Conservation (phyloP, 176 grass and related monocot genomes). For the Themeda triandra region DNA sequence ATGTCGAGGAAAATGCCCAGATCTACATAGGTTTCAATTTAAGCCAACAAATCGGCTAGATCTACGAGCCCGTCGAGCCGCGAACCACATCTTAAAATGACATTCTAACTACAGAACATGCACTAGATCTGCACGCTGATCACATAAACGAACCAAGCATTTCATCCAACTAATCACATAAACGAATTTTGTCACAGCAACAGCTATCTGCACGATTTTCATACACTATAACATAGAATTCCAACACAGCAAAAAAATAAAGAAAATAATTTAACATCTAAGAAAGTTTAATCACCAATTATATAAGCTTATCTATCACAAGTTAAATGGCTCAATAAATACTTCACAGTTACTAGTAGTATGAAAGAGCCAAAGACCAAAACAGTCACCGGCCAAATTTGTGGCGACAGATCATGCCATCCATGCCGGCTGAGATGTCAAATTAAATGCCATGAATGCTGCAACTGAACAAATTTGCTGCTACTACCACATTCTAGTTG, state of each 20-base stretch:
- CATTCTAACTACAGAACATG: background rate
- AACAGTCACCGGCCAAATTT: background rate
- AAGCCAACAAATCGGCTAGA: background rate
- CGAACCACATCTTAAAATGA: background rate
- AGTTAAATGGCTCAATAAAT: too few relatives aligned
- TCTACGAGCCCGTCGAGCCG: slow-evolving; percentile 12
- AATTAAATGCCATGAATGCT: background rate
- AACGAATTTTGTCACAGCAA: too few relatives aligned
- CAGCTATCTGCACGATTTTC: background rate
- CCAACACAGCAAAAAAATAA: background rate
- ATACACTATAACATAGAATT: background rate
- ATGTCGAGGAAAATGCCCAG: background rate
- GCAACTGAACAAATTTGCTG: background rate
- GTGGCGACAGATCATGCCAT: background rate
- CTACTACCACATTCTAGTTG: background rate
- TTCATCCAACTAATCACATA: too few relatives aligned
- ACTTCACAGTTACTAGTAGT: background rate
- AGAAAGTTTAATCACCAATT: background rate
- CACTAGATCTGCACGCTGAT: background rate
- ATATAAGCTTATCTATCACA: background rate
- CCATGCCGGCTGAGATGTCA: background rate
- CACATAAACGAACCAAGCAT: too few relatives aligned
- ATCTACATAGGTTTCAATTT: background rate
- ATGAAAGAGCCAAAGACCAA: background rate
- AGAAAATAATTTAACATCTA: background rate